These are phyloP conservation scores for Phytophthora idaei DNA, from an alignment of 352 stramenopile genomes.

Conservation along the genomic window DNA sequence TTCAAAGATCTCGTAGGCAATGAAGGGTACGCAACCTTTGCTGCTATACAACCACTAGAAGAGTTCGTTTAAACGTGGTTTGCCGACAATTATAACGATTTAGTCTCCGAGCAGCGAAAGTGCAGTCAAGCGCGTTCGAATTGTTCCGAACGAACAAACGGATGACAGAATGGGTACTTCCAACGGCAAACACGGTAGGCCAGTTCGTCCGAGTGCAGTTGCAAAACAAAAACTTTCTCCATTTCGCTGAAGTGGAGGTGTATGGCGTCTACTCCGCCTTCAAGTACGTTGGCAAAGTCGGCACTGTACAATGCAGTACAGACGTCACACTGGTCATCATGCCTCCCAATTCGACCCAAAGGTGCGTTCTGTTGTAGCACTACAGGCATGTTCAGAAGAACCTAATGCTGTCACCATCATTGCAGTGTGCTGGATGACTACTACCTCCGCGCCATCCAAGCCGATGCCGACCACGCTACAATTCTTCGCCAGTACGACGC, in stretches of 20 bases:
- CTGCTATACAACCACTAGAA: background rate
- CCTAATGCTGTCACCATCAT: background rate
- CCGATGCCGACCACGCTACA: conserved; percentile 89
- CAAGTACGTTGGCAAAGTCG: conserved; percentile 84
- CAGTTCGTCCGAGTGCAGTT: conserved; percentile 90
- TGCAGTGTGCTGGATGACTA: conserved; percentile 69
- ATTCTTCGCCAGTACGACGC: conserved; percentile 91
- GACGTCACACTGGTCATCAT: conserved; percentile 91
- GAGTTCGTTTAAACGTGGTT: background rate
- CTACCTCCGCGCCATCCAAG: conserved; percentile 90
- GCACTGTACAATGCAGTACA: conserved; percentile 78
- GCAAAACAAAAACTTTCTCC: conserved; percentile 89
- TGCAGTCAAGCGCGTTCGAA: conserved; percentile 78
- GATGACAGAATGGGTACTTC: conserved; percentile 90
- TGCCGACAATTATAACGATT: background rate
- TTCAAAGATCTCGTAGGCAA: conserved; percentile 85
- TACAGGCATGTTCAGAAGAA: background rate
- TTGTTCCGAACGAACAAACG: conserved; percentile 79
- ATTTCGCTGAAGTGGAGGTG: conserved; percentile 92
- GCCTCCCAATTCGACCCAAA: conserved; percentile 62
- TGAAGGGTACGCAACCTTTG: conserved; percentile 50
- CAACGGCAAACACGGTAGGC: conserved; percentile 80
- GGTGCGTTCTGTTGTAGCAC: conserved; percentile 27
- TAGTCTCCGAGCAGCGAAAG: conserved; percentile 83
- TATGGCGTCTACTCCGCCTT: conserved; percentile 90